Evolutionary conservation across 2,329 filamentous ascomycete species (phyloP), one percentile per base, ranked within the genome.

Genomic region (Penicillium italicum): DNA sequence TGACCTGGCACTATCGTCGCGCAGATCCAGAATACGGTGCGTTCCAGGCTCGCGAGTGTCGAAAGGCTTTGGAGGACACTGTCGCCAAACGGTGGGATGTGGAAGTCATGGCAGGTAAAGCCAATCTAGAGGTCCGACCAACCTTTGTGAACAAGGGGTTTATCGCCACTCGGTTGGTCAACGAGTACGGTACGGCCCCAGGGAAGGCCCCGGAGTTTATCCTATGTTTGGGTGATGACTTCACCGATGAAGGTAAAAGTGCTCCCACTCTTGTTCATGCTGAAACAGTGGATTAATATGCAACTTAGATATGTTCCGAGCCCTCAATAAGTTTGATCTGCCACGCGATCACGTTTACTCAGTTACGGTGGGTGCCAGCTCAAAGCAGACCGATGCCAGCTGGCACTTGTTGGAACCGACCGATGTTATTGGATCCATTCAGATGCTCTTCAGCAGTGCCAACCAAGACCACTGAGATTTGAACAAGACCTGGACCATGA

Each of bases 121-220:
- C 93, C 59, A 97, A 97, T 71, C 81, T 99, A 26, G 94, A 99
- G 75, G 93, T 97, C 31, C 87, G 94, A n/a, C 93, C 93, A 28
- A 92, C 87, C 0, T 96, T 96, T 68, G 91, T 99, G 77, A 97
- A 97, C 81, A 99, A 99, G 79, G 94, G 94, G 30, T 91, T 95
- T 74, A 97, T 97, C 62, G 90, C 87, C 16, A 92, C 91, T 76
- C 85, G 87, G 6, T 81, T 99, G 18, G 86, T 97, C 36, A 78
- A 84, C 22, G 85, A 86, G 45, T 95, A 95, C 73, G 85, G 79
- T 38, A 71, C 64, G 7, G 77, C 75, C 1, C 72, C 74, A 1
- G 79, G 79, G 4, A 79, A 85, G 48, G 82, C 83, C 50, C 83
- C 92, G 0, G 91, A 93, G 64, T 97, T 97, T 69, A 86, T 95